These are phyloP conservation scores for Kalmusia sp. DNA, from an alignment of 2,329 filamentous ascomycete species.

Conservation along the genomic window DNA sequence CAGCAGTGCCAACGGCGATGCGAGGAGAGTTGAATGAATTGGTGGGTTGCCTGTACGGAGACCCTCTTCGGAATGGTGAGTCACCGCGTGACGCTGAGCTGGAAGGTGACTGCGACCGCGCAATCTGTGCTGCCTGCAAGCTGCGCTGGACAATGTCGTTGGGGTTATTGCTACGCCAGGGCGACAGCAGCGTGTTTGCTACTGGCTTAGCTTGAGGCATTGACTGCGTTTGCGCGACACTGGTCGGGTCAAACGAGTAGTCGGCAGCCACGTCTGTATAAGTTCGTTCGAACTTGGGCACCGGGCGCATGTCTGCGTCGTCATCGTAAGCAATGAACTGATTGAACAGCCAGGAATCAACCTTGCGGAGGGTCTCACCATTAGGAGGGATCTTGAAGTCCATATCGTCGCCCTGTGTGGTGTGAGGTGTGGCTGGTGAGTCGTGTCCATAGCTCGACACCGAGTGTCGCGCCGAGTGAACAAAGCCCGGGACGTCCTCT, in stretches of 20 bases:
- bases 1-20: constrained; percentile 59
- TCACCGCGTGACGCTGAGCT: constrained; percentile 66
- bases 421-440: constrained; percentile 68
- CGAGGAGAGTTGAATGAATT: constrained; percentile 51
- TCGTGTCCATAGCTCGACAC: constrained; percentile 68
- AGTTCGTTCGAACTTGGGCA: constrained; percentile 82
- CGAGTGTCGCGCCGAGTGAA: constrained; percentile 62
- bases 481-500: constrained; percentile 59
- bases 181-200: constrained; percentile 56
- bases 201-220: constrained; percentile 59
- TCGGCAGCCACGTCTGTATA: constrained; percentile 87
- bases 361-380: constrained; percentile 59
- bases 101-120: constrained; percentile 64
- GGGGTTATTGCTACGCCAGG: constrained; percentile 55
- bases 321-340: constrained; percentile 72
- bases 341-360: constrained; percentile 60
- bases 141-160: constrained; percentile 72
- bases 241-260: constrained; percentile 80
- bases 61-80: constrained; percentile 81
- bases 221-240: constrained; percentile 55
- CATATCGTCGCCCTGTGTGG: constrained; percentile 59
- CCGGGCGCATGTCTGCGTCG: constrained; percentile 59
- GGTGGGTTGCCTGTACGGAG: constrained; percentile 54
- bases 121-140: constrained; percentile 79
- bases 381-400: constrained; percentile 60